A percentile compares a stretch with the other conserved stretches of the same genome.
Evolutionary conservation across 345 rosid species (phyloP).

Genomic region (Carallia brachiata): DNA sequence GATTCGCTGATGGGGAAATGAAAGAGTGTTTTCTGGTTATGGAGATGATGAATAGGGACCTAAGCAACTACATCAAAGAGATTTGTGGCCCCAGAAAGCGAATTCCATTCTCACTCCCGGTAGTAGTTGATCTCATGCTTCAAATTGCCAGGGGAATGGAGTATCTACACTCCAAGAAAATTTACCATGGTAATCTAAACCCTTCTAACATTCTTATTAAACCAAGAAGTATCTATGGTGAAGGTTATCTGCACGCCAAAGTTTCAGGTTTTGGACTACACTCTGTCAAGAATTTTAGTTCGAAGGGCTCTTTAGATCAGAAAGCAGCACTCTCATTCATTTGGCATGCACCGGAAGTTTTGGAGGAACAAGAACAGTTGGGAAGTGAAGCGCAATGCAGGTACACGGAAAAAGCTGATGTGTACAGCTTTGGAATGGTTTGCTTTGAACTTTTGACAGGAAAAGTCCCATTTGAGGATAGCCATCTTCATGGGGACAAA

Average conservation of each 20-base stretch:
- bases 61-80: constrained; percentile 25
- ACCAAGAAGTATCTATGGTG: constrained; percentile 10
- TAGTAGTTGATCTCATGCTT: constrained; percentile 31
- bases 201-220: constrained; percentile 25
- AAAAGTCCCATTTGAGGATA: constrained; percentile 35
- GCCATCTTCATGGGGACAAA: constrained; percentile 33
- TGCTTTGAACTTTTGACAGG: constrained; percentile 31
- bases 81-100: constrained; percentile 26
- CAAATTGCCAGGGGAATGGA: constrained; percentile 35
- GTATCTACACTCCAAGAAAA: constrained; percentile 24
- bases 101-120: constrained; percentile 26
- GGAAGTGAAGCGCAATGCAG: constrained; percentile 5
- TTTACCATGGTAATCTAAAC: constrained; percentile 25
- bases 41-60: constrained; percentile 29
- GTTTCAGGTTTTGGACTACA: constrained; percentile 33
- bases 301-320: constrained; percentile 11
- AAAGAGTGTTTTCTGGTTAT: constrained; percentile 29
- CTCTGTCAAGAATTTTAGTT: constrained; percentile 12
- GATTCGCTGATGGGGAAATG: constrained; percentile 30
- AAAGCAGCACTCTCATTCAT: constrained; percentile 21
- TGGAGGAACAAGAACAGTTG: constrained; percentile 28
- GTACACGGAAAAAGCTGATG: constrained; percentile 28
- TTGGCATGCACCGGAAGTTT: constrained; percentile 31
- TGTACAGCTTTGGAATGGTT: constrained; percentile 35
- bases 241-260: constrained; percentile 26